Evolutionary conservation across 495 filamentous ascomycete species (phyloP), one percentile per base, ranked within the genome.

Genomic region (Copromyces sp.): DNA sequence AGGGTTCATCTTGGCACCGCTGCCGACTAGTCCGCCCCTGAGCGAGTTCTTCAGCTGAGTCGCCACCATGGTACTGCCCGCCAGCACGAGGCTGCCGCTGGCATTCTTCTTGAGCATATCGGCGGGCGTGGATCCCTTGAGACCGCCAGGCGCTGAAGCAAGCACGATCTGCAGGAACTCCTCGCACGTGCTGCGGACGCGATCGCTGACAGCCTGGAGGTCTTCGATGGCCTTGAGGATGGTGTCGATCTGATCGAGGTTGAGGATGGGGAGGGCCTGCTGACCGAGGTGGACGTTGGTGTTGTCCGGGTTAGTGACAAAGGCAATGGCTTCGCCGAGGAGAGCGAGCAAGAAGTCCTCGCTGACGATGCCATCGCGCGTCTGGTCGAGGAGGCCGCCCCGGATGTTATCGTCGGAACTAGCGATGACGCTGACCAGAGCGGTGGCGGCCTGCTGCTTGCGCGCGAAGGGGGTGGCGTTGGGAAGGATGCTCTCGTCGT

Each of bases 401-500:
- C 91, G 90, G 77, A 98, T 96, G 75, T 92, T 94, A 79, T 96
- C 93, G 65, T 90, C 89, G 4, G 94, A 92, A 79, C 93, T 95
- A 68, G 88, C 84, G 77, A 97, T 92, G 69, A 95, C 89, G 11
- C 91, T 91, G 35, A 92, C 82, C 40, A 98, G 83, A n/a, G 90
- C 89, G 38, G 88, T 82, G 0, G 89, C 90, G 29, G 93, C 93
- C 73, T 89, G 89, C 68, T 85, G 85, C 72, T 88, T 90, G 41
- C 91, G 84, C 4, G 87, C 83, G 7, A 75, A 74, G 8, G 82
- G 77, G 9, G 80, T 79, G 4, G 77, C 74, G 38, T 87, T 74
- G 17, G 85, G 82, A 2, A 87, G 72, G 12, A 65, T 74, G 47
- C 73, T 47, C 14, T 80, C 78, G 73, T 73, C 44, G 74, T 98